These are phyloP conservation scores for Silene conica DNA, from an alignment of 148 eudicot genomes.

Conservation along the genomic window DNA sequence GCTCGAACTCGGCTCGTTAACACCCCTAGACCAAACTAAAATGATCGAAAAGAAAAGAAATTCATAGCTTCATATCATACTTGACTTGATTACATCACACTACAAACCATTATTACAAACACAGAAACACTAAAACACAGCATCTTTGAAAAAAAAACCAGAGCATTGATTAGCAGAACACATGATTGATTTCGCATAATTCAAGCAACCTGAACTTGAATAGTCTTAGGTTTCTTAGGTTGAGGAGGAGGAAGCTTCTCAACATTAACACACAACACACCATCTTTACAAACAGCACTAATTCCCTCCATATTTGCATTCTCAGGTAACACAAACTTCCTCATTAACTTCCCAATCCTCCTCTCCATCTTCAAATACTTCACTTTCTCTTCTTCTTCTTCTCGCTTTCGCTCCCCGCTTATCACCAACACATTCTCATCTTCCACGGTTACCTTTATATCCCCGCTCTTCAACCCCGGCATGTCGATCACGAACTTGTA, in stretches of 20 bases:
- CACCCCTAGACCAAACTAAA: no score
- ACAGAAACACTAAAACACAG: no score
- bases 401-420: conserved; percentile 55
- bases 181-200: no score
- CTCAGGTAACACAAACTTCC: conserved; percentile 71
- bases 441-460: conserved; percentile 59
- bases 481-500: conserved; percentile 65
- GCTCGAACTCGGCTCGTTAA: no score
- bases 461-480: conserved; percentile 59
- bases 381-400: conserved; percentile 45
- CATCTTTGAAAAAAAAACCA: no score
- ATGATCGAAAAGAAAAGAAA: no score
- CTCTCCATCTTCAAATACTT: conserved; percentile 76
- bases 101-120: no score
- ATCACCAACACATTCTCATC: conserved; percentile 59
- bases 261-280: conserved; percentile 59
- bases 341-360: conserved; percentile 65
- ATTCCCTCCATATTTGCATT: conserved; percentile 50
- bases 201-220: conserved; percentile 52
- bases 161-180: no score
- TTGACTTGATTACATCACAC: no score
- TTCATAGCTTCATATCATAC: no score
- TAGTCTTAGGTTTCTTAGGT: conserved; percentile 69
- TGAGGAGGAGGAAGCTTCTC: conserved; percentile 61
- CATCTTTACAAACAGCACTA: conserved; percentile 58